phyloP scores from a whole-genome alignment of 345 rosid species.

The Stellera chamaejasme region DNA sequence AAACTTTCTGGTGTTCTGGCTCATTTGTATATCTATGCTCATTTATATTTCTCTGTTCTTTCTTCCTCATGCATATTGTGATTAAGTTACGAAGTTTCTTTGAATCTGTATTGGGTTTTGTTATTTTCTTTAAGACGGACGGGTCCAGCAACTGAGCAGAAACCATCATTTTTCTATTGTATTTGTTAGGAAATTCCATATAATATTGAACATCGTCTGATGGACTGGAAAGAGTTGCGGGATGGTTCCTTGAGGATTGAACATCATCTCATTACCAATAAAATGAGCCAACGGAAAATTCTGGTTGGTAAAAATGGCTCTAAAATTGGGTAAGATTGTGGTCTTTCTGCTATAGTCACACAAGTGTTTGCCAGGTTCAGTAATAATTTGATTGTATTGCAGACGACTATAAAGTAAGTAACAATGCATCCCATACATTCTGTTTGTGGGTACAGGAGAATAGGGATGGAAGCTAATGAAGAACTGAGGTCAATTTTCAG shows the following conservation, averaged over 20 bases:
- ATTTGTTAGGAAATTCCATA: slow-evolving; percentile 66
- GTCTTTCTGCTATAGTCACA: neutral
- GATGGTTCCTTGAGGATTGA: slow-evolving; percentile 89
- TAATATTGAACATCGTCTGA: slow-evolving; percentile 66
- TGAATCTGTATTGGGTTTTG: neutral
- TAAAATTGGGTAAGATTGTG: slow-evolving; percentile 60
- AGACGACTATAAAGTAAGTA: no score
- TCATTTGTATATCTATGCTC: neutral
- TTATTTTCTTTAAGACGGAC: neutral
- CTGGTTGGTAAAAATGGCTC: slow-evolving; percentile 88
- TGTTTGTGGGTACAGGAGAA: slow-evolving; percentile 44
- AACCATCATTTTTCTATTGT: slow-evolving; percentile 9
- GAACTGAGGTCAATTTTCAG: slow-evolving; percentile 77
- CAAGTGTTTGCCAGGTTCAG: slow-evolving; percentile 1
- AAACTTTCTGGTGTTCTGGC: slow-evolving; percentile 6
- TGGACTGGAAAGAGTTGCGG: slow-evolving; percentile 78
- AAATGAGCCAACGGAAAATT: slow-evolving; percentile 83
- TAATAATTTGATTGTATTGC: neutral
- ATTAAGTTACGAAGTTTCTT: neutral
- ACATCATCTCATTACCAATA: slow-evolving; percentile 69
- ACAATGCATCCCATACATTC: no score
- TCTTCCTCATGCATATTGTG: neutral
- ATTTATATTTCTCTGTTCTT: neutral
- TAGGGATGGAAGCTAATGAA: slow-evolving; percentile 90
- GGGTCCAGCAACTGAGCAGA: neutral